phyloP scores from a whole-genome alignment of 768 basidiomycete genomes.

The Dendrothele bispora region DNA sequence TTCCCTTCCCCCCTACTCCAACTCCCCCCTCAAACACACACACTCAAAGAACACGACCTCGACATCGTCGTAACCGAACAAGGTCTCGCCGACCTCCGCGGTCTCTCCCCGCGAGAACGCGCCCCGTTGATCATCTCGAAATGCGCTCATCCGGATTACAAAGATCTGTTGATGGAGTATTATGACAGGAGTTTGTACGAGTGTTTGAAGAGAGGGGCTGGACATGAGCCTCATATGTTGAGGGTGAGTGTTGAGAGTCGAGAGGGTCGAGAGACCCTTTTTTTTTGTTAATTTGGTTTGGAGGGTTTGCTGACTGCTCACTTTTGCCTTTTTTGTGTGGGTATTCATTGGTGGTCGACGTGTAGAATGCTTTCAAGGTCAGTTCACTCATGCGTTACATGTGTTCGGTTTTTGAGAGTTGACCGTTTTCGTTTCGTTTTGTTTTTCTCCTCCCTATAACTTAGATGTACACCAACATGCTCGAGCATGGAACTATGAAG shows the following conservation, averaged over 20 bases:
- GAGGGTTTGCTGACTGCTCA: too few relatives aligned
- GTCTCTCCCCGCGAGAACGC: slow-evolving; percentile 44
- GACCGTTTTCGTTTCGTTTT: neutral
- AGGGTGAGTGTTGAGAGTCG: slow-evolving; percentile 27
- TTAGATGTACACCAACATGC: slow-evolving; percentile 30
- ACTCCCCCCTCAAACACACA: neutral
- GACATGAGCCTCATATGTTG: slow-evolving; percentile 51
- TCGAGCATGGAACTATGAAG: slow-evolving; percentile 41
- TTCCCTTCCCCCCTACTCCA: neutral
- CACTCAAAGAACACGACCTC: slow-evolving; percentile 42
- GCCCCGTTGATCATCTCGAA: slow-evolving; percentile 47
- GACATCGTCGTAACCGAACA: slow-evolving; percentile 51
- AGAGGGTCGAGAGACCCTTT: too few relatives aligned
- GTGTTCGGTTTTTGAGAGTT: neutral
- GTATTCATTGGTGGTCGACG: neutral
- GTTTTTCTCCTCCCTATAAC: too few relatives aligned
- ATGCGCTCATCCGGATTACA: slow-evolving; percentile 49
- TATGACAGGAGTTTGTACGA: slow-evolving; percentile 44
- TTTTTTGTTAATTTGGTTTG: too few relatives aligned
- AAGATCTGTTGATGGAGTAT: slow-evolving; percentile 38
- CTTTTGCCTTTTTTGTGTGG: neutral
- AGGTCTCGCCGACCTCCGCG: slow-evolving; percentile 47
- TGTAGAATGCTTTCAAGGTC: slow-evolving; percentile 31
- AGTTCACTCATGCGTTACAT: neutral
- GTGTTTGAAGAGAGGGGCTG: slow-evolving; percentile 41